Percentiles rank a stretch among this genome's conserved stretches.
phyloP scores from a whole-genome alignment of 2,329 filamentous ascomycete species.

The Penicillium sp. region DNA sequence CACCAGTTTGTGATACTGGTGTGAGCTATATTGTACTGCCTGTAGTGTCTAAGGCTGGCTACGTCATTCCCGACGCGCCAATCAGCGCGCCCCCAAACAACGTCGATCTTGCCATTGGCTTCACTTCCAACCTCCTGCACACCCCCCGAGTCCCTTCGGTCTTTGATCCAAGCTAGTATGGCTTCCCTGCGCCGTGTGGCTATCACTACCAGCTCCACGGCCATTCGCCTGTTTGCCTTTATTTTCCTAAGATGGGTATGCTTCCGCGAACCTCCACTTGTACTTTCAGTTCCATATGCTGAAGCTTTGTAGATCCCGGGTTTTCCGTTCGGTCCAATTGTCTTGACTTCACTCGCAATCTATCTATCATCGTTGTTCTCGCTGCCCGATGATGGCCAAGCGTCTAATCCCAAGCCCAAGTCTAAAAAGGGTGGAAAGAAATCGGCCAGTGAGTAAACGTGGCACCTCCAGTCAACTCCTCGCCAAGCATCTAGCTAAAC shows the following conservation, averaged over 20 bases:
- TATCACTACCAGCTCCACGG: constrained; percentile 41
- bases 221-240: constrained; percentile 42
- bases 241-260: constrained; percentile 52
- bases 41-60: too few relatives aligned
- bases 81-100: constrained; percentile 1
- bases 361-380: constrained; percentile 49
- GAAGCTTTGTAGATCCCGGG: constrained; percentile 39
- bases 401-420: constrained; percentile 4
- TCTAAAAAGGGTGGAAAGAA: constrained; percentile 9
- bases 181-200: constrained; percentile 35
- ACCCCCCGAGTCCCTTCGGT: background rate
- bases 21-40: too few relatives aligned
- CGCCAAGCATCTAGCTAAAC: background rate
- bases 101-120: background rate
- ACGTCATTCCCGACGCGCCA: constrained; percentile 12
- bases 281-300: background rate
- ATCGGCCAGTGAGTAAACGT: constrained; percentile 11
- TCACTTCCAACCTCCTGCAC: background rate
- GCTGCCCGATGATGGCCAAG: constrained; percentile 15
- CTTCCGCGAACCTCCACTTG: background rate
- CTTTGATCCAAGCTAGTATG: too few relatives aligned
- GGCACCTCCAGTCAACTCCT: background rate
- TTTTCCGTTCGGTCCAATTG: constrained; percentile 40
- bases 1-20: too few relatives aligned
- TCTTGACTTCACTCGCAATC: constrained; percentile 47